Base-by-base conservation (phyloP, 2,329 filamentous ascomycete genomes). In the Bisporella sp. region DNA sequence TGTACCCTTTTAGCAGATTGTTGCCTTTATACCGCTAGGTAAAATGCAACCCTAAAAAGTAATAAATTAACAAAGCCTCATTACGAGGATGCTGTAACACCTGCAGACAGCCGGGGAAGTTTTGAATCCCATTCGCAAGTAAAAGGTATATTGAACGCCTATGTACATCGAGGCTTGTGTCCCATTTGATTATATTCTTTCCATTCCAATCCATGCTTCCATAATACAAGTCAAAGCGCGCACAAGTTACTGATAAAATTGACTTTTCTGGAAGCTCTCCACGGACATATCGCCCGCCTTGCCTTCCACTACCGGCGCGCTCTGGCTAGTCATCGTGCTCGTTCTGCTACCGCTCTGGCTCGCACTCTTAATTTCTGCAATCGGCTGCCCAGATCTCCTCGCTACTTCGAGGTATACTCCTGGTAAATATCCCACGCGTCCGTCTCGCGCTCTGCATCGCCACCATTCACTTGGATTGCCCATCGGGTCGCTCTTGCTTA, bases 401-500 rank as follows among this genome's bases (percentile, higher is more conserved):
- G 81, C 73, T 45, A 93, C 79, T 69, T 96, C 89, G 31, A 99
- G 78, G 64, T 96, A 99, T 1, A 90, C 91, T 1, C 85, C 83
- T 2, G 95, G 93, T 5, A 99, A 77, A 65, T 97, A 99, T 6
- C 93, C 93, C 61, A 96, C 84, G 30, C 89, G 79, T 43, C 90
- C 91, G 65, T 97, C 90, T 54, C 93, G 79, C 11, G 92, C 87
- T 49, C 93, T 81, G 70, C 95, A 99, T 58, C 86, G 83, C 93
- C 93, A 99, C 93, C 93, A 99, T 65, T 99, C 92, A 47, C 87
- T 93, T 4, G 89, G 82, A 61, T 93, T 90, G 41, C 93, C 93
- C 64, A 92, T 81, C 1, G 93, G 93, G 62, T 99, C 93, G 13
- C 82, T 87, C 73, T 96, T 96, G 72, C 85, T 86, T 49, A 99